A percentile compares a stretch with the other conserved stretches of the same genome.
phyloP scores from a whole-genome alignment of 148 eudicot genomes.

The Heliosperma pusillum region DNA sequence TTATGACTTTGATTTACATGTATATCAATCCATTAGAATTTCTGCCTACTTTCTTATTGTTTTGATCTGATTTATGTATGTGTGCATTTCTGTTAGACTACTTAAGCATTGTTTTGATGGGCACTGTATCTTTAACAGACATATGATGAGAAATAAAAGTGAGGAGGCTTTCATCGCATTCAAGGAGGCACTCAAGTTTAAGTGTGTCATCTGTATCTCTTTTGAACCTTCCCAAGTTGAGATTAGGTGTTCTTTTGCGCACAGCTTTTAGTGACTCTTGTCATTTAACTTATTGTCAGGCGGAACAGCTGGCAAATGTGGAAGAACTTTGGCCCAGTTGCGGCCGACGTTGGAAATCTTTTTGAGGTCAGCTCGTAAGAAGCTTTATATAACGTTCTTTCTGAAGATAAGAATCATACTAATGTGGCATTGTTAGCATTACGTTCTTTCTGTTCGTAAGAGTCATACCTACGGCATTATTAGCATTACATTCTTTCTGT shows the following conservation, averaged over 20 bases:
- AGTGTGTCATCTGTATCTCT: conserved; percentile 42
- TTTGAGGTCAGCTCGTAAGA: conserved; percentile 42
- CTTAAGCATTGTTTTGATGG: conserved; percentile 13
- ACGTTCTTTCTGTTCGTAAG: not conserved
- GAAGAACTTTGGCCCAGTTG: conserved; percentile 83
- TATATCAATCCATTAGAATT: not conserved
- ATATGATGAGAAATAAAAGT: conserved; percentile 65
- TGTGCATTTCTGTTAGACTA: not conserved
- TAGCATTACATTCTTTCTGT: not conserved
- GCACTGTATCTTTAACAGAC: conserved; percentile 43
- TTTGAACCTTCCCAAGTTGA: not conserved
- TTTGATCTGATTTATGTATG: not conserved
- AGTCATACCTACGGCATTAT: not conserved
- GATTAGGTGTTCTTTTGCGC: not conserved
- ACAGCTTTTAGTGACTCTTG: not conserved
- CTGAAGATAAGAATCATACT: not conserved
- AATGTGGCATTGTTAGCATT: not conserved
- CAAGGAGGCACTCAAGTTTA: conserved; percentile 83
- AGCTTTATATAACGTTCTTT: conserved; percentile 2
- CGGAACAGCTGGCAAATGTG: conserved; percentile 96
- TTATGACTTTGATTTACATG: not conserved
- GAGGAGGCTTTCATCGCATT: conserved; percentile 79
- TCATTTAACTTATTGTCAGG: conserved; percentile 32
- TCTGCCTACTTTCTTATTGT: not conserved
- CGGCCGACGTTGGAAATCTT: conserved; percentile 79